phyloP scores from a whole-genome alignment of 805 yeast genomes.

The Groenewaldozyma salmanticensis region DNA sequence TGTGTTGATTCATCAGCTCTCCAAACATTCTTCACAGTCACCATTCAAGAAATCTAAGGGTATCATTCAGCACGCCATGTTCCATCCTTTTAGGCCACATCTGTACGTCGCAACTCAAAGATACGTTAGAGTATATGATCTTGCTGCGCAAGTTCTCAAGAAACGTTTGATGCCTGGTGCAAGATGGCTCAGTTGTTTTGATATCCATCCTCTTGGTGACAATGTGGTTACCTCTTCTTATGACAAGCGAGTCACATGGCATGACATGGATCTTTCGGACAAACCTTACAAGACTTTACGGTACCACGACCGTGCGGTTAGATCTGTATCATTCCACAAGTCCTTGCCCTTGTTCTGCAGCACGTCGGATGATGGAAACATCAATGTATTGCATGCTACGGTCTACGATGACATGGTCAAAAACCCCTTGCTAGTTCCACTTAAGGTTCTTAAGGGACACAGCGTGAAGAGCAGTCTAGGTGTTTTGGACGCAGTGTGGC shows the following conservation, averaged over 20 bases:
- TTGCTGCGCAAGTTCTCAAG: slow-evolving; percentile 71
- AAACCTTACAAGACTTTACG: slow-evolving; percentile 94
- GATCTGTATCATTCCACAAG: slow-evolving; percentile 80
- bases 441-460: slow-evolving; percentile 90
- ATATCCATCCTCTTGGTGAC: slow-evolving; percentile 94
- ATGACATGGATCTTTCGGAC: slow-evolving; percentile 77
- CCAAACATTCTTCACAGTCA: slow-evolving; percentile 89
- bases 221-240: slow-evolving; percentile 85
- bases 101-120: slow-evolving; percentile 91
- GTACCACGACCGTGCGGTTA: slow-evolving; percentile 90
- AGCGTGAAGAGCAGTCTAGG: slow-evolving; percentile 71
- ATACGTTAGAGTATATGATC: slow-evolving; percentile 81
- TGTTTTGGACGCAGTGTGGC: slow-evolving; percentile 84
- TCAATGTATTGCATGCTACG: slow-evolving; percentile 93
- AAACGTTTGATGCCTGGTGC: slow-evolving; percentile 93
- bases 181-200: slow-evolving; percentile 84
- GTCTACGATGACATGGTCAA: slow-evolving; percentile 94
- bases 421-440: slow-evolving; percentile 90
- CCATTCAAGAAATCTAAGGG: slow-evolving; percentile 93
- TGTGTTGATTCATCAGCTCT: slow-evolving; percentile 86
- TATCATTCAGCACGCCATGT: slow-evolving; percentile 87
- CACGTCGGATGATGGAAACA: slow-evolving; percentile 87
- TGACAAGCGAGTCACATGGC: slow-evolving; percentile 96
- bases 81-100: slow-evolving; percentile 95
- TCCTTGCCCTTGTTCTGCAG: slow-evolving; percentile 85